Percentiles rank a stretch among this genome's conserved stretches.
These are phyloP conservation scores for Auriscalpium orientale DNA, from an alignment of 768 basidiomycete genomes.

Conservation along the genomic window DNA sequence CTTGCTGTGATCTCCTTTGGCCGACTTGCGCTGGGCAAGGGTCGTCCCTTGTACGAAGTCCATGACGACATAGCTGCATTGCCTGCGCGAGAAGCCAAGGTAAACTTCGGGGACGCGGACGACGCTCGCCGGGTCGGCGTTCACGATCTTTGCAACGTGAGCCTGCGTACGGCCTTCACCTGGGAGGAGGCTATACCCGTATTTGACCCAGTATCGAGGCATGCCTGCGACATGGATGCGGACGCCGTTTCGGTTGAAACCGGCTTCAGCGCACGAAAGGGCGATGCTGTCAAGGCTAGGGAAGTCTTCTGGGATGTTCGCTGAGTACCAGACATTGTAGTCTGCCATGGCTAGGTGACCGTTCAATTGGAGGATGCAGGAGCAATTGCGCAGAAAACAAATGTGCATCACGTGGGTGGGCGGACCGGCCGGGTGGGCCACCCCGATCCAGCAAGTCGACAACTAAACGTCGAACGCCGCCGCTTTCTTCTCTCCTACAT, in stretches of 20 bases:
- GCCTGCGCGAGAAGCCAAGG: not conserved
- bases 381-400: too few species aligned
- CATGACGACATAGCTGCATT: not conserved
- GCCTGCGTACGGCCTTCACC: not conserved
- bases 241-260: not conserved
- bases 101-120: not conserved
- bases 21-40: not conserved
- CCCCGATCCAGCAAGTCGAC: too few species aligned
- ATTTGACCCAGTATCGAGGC: not conserved
- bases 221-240: not conserved
- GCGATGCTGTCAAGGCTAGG: not conserved
- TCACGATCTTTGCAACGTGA: not conserved
- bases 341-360: not conserved
- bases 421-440: too few species aligned
- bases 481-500: too few species aligned
- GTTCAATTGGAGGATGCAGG: too few species aligned
- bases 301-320: not conserved
- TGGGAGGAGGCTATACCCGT: not conserved
- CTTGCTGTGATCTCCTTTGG: not conserved
- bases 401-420: too few species aligned
- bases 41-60: not conserved
- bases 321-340: not conserved
- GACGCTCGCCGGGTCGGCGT: not conserved
- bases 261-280: not conserved
- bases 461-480: too few species aligned